Evolutionary conservation across 257 asterid genomes (phyloP), one percentile per base, ranked within the genome.

Genomic region (Solanum piurae): DNA sequence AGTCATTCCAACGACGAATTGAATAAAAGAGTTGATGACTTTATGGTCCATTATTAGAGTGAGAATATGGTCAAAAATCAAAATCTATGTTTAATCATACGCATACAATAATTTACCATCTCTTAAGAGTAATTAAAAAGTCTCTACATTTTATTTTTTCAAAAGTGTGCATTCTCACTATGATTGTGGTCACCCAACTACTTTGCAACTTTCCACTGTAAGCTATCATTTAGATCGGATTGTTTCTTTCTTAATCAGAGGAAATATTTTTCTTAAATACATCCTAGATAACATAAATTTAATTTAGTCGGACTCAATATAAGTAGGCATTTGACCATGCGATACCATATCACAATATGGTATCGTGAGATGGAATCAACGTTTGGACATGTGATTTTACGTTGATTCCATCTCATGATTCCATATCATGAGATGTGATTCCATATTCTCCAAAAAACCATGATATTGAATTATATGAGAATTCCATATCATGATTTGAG

Each of bases 301-400:
- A 16, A 52, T 0, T 18, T 0, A 52, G 23, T 52, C 7, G 23
- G 9, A 52, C 0, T 52, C 23, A 49, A 49, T 49, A 0, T 49
- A 49, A 29, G 31, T 29, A 29, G 31, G 31, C 31, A 2, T 29
- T 29, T 29, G 31, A 29, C 31, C 31, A 29, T 29, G 31, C 31
- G 31, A 29, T 29, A 29, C 31, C 31, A 29, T 29, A 29, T 29
- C 31, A 29, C 31, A 2, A 29, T 29, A 29, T 29, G 31, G 31
- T 29, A 29, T 29, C 31, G 31, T 29, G 31, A 29, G 31, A 29
- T 29, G 31, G 31, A 29, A 29, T 29, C 31, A 29, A 29, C 31
- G 31, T 29, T 29, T 29, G 31, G 31, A 29, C 31, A 29, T 29
- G 31, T 29, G 2, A 29, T 29, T 29, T 29, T 29, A 29, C 31